Percentiles rank a stretch among this genome's conserved stretches.
Conservation (phyloP, 148 eudicot species). For the Arctostaphylos glauca region DNA sequence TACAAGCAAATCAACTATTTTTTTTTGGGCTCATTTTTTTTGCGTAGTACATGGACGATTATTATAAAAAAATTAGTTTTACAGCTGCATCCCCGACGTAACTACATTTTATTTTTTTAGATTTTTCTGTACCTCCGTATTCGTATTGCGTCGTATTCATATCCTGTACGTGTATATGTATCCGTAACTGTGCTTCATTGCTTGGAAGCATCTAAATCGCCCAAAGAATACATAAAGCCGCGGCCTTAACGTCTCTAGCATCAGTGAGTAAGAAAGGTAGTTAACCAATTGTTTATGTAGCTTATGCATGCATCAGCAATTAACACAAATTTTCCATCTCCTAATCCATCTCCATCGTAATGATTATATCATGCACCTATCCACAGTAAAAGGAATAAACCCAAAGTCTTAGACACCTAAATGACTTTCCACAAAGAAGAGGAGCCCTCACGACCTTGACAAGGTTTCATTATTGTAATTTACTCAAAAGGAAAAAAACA, state of each 20-base stretch:
- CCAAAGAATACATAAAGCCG: not conserved
- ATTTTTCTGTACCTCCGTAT: no score
- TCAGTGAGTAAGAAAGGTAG: not conserved
- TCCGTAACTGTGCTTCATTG: not conserved
- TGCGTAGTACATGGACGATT: no score
- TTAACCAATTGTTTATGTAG: not conserved
- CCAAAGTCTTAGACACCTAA: not conserved
- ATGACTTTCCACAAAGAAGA: not conserved
- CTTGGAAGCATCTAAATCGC: not conserved
- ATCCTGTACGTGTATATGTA: no score
- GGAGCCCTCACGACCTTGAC: not conserved
- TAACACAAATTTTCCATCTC: not conserved
- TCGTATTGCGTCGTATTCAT: no score
- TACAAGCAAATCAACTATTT: no score
- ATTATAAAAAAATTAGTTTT: no score
- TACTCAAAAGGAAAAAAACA: not conserved
- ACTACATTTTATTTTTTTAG: no score
- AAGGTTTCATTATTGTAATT: not conserved
- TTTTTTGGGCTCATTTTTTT: no score
- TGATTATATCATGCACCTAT: not conserved
- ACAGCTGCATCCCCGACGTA: no score
- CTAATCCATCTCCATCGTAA: not conserved
- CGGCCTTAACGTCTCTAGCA: not conserved
- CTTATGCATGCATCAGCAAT: not conserved
- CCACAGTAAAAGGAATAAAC: not conserved